Evolutionary conservation across 2,329 filamentous ascomycete species (phyloP).

Genomic region (Cercospora canescens): DNA sequence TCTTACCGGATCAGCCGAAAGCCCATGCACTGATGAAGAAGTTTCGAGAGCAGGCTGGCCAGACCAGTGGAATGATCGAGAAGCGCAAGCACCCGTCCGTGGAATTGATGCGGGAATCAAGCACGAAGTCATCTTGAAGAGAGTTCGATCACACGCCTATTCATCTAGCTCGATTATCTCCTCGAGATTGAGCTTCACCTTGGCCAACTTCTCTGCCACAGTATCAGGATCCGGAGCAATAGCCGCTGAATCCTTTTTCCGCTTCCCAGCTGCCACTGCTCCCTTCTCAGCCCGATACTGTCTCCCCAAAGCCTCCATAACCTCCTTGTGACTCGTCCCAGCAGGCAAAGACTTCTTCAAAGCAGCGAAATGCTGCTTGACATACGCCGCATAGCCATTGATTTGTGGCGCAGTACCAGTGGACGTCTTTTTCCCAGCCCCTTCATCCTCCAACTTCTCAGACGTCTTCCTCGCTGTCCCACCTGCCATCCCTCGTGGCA

Average conservation of each 20-base stretch:
- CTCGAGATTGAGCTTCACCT: conserved; percentile 17
- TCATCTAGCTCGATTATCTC: conserved; percentile 18
- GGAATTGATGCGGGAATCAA: background rate
- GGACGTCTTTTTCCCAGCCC: background rate
- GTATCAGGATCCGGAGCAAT: conserved; percentile 5
- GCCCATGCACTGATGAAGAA: background rate
- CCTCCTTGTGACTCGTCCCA: conserved; percentile 59
- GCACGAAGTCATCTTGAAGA: background rate
- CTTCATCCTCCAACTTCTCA: background rate
- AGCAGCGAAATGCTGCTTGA: conserved; percentile 67
- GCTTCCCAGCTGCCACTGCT: background rate
- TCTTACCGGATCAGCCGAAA: background rate
- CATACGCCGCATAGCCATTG: conserved; percentile 58
- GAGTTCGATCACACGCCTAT: background rate
- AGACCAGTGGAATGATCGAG: no score
- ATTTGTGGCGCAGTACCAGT: conserved; percentile 22
- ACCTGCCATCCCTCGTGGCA: conserved; percentile 55
- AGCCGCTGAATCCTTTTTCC: background rate
- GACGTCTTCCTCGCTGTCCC: conserved; percentile 8
- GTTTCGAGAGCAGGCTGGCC: background rate
- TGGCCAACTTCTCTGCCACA: conserved; percentile 16
- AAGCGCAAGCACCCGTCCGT: background rate
- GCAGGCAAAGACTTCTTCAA: conserved; percentile 58
- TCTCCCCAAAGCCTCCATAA: conserved; percentile 68
- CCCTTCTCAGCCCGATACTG: conserved; percentile 58